Conservation (phyloP, 257 asterid species). For the Solanum rostratum region DNA sequence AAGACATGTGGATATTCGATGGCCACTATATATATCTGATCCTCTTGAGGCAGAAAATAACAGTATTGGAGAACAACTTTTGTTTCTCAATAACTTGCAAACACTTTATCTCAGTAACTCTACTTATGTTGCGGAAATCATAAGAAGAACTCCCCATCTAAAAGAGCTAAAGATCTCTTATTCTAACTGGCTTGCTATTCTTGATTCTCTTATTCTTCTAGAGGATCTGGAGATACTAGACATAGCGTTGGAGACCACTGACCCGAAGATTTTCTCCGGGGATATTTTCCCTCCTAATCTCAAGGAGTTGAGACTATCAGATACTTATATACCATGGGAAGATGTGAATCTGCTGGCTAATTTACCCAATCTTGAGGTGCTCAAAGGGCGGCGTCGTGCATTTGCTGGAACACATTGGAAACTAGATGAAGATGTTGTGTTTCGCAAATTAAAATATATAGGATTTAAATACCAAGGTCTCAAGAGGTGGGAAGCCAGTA, state of each 20-base stretch:
- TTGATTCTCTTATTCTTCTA: not conserved
- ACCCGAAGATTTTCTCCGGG: no score
- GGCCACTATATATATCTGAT: not conserved
- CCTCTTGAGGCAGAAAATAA: not conserved
- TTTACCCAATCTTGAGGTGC: not conserved
- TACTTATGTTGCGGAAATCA: not conserved
- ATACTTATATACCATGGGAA: not conserved
- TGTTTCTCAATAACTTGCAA: not conserved
- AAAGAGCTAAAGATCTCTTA: not conserved
- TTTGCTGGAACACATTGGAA: not conserved
- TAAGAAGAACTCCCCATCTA: not conserved
- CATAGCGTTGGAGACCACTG: no score
- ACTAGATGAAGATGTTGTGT: not conserved
- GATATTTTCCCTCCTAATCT: not conserved
- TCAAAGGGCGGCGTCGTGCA: rapidly evolving
- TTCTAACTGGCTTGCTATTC: not conserved
- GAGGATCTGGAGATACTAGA: not conserved
- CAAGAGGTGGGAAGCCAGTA: not conserved
- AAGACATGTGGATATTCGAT: not conserved
- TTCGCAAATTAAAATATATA: not conserved
- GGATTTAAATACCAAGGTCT: rapidly evolving
- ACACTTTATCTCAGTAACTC: rapidly evolving
- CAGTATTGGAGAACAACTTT: no score
- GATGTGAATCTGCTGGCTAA: not conserved
- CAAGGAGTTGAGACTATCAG: not conserved